Conservation (phyloP, 1,284 basidiomycete genomes). For the Trichosporon sp. region DNA sequence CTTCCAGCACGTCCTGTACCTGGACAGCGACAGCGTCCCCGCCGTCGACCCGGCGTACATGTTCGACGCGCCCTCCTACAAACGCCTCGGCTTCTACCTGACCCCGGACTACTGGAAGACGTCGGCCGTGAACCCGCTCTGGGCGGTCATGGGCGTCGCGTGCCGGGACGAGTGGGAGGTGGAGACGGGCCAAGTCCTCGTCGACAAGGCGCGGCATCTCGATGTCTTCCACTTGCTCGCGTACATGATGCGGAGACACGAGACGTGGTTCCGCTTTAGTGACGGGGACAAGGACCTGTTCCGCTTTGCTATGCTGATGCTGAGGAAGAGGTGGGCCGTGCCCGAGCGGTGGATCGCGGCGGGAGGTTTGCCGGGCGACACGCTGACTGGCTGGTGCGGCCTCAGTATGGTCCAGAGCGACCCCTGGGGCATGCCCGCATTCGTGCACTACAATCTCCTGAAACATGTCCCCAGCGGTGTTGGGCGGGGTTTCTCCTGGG, state of each 20-base stretch:
- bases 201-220: conserved; percentile 59
- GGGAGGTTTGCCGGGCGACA: conserved; percentile 53
- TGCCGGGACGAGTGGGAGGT: conserved; percentile 61
- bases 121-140: conserved; percentile 56
- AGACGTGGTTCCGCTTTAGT: conserved; percentile 59
- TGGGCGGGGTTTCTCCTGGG: conserved; percentile 55
- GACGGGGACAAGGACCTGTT: conserved; percentile 62
- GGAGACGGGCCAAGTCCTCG: conserved; percentile 60
- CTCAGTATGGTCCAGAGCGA: conserved; percentile 60
- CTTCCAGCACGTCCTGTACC: conserved; percentile 59
- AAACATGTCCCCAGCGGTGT: conserved; percentile 58
- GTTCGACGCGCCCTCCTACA: conserved; percentile 57
- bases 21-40: conserved; percentile 59
- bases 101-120: conserved; percentile 58
- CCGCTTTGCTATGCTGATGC: conserved; percentile 58
- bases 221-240: conserved; percentile 57
- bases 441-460: conserved; percentile 60
- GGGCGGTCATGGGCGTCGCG: conserved; percentile 59
- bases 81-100: conserved; percentile 51
- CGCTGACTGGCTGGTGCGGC: conserved; percentile 52
- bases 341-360: conserved; percentile 59
- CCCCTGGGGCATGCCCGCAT: conserved; percentile 56
- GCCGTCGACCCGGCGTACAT: conserved; percentile 56
- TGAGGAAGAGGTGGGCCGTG: conserved; percentile 61
- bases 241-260: conserved; percentile 58